Evolutionary conservation across 139 green algal species (phyloP), one percentile per base, ranked within the genome.

Genomic region (Marvania coccoides): DNA sequence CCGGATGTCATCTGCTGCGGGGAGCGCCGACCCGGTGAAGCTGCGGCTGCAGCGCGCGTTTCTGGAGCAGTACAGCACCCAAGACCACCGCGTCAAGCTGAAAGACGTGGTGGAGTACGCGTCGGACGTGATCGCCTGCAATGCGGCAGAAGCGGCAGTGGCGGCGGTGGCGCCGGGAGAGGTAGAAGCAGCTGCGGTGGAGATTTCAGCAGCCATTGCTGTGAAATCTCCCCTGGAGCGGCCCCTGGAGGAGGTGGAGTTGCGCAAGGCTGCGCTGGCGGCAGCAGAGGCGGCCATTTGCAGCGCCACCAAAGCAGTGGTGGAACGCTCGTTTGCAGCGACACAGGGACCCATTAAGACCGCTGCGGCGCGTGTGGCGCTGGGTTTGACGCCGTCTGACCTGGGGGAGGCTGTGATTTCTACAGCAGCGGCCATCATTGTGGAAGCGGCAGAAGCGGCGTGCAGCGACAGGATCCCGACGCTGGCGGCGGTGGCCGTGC

Each of bases 21-120:
- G 19, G 19, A 51, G 10, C 37, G 9, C 19, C 37, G 58, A 77
- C 14, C 2, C 42, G 23, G 19, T 77, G 4, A 71, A 66, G 33
- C 29, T 65, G 38, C 54, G 45, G 24, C 64, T 84, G 19, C 73
- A 83, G 74, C 42, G 63, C 5, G 65, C 63, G 12, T 85, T 85
- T 54, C 56, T 85, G 51, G 63, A 75, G 24, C 63, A 81, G 61
- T 83, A 85, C 57, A 81, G 71, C 60, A 56, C 35, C 1, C n/a
- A 67, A 2, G 59, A 75, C 14, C 58, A 70, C 40, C 59, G 71
- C 60, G 55, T 80, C 5, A 78, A 78, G 54, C 64, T 81, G 24
- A 64, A 61, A 28, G 70, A 78, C 3, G 39, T 78, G 29, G 74
- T 81, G 3, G 74, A 72, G n/a, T 81, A 58, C 19, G 54, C 61